These are phyloP conservation scores for Pichia exigua DNA, from an alignment of 805 yeast genomes.

Conservation along the genomic window DNA sequence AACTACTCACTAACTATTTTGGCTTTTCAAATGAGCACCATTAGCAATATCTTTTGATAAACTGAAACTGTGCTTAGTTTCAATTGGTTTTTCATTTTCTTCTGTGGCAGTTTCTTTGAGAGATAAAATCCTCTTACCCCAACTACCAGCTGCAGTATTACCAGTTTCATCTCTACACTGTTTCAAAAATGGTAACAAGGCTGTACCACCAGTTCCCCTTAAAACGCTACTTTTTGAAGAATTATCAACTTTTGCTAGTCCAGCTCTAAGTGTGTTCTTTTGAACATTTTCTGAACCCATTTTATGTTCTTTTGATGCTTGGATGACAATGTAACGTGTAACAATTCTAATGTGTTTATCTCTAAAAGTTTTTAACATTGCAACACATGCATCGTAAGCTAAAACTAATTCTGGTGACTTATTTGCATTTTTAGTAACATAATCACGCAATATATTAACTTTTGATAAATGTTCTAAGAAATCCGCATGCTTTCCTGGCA, in stretches of 20 bases:
- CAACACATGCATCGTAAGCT: slow-evolving; percentile 82
- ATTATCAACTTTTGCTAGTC: slow-evolving; percentile 43
- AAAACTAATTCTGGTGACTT: slow-evolving; percentile 50
- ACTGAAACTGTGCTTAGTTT: background rate
- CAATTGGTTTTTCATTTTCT: background rate
- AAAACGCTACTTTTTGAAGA: slow-evolving; percentile 39
- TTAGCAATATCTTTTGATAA: background rate
- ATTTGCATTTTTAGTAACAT: slow-evolving; percentile 38
- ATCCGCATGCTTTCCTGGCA: slow-evolving; percentile 82
- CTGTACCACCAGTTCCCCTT: slow-evolving; percentile 92
- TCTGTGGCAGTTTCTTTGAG: slow-evolving; percentile 12
- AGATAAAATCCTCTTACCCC: slow-evolving; percentile 69
- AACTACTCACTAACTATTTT: background rate
- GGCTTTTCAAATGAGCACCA: background rate
- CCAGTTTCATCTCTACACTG: slow-evolving; percentile 97
- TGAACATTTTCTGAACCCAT: slow-evolving; percentile 38
- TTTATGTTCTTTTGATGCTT: slow-evolving; percentile 50
- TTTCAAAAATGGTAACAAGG: slow-evolving; percentile 81
- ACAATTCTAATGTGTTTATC: slow-evolving; percentile 92
- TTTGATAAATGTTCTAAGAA: slow-evolving; percentile 57
- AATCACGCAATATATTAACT: slow-evolving; percentile 55
- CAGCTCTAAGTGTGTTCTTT: slow-evolving; percentile 53
- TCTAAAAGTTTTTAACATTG: slow-evolving; percentile 80
- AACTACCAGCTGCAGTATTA: slow-evolving; percentile 82
- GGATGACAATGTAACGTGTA: slow-evolving; percentile 76